These are phyloP conservation scores for Dacryopinax spathularia DNA, from an alignment of 768 basidiomycete species.

Conservation along the genomic window DNA sequence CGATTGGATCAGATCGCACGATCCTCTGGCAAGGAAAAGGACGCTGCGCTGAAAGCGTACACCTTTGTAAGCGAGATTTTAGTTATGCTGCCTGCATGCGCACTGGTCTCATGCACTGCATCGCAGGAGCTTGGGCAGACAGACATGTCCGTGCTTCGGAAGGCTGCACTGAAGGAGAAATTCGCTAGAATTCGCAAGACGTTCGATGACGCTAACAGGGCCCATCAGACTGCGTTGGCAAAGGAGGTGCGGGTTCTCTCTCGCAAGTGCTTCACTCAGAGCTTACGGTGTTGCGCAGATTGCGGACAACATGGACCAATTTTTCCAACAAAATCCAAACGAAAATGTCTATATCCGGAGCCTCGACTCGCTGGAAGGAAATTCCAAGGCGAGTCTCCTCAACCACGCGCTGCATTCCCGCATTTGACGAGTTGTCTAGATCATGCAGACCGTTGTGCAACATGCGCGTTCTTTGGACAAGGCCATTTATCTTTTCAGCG, in stretches of 20 bases:
- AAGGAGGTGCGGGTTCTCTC: conserved; percentile 45
- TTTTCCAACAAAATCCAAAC: conserved; percentile 66
- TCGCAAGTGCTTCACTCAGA: not conserved
- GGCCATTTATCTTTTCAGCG: conserved; percentile 76
- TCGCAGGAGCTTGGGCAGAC: conserved; percentile 76
- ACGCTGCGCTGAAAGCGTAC: conserved; percentile 70
- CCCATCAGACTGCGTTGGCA: conserved; percentile 56
- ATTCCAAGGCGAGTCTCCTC: conserved; percentile 52
- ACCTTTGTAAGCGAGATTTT: conserved; percentile 42
- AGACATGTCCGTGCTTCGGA: conserved; percentile 75
- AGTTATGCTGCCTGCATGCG: not conserved
- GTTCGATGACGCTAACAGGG: conserved; percentile 74
- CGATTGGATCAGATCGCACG: conserved; percentile 49
- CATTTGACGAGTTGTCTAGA: conserved; percentile 28
- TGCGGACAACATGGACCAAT: conserved; percentile 47
- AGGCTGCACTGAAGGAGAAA: conserved; percentile 64
- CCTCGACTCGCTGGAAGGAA: conserved; percentile 59
- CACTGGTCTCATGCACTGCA: not conserved
- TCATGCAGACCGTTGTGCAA: conserved; percentile 56
- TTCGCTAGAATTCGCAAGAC: conserved; percentile 59
- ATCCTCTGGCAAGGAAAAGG: conserved; percentile 64
- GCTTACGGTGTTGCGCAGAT: conserved; percentile 35
- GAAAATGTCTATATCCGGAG: conserved; percentile 54
- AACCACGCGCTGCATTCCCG: not conserved
- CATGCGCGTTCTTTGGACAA: conserved; percentile 73